phyloP scores from a whole-genome alignment of 306 rosid species.

The Dryas alaskensis region DNA sequence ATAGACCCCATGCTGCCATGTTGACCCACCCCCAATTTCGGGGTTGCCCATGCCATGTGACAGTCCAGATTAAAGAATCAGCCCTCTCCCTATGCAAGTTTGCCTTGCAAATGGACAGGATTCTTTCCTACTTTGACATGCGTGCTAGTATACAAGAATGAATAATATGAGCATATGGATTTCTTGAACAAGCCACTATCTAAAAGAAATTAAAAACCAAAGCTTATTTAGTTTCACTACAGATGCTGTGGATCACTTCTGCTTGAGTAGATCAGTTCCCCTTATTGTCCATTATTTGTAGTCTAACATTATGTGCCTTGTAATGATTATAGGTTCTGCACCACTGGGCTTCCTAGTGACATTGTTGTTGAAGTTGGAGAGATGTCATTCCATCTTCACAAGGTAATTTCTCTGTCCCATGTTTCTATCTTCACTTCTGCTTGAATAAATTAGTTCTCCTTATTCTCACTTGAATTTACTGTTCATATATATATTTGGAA shows the following conservation, averaged over 20 bases:
- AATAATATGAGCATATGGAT: no score
- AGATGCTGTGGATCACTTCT: not conserved
- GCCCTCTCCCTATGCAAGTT: not conserved
- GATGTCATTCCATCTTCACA: slow-evolving; percentile 98
- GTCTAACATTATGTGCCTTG: not conserved
- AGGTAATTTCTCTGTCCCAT: slow-evolving; percentile 43
- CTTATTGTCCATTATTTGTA: not conserved
- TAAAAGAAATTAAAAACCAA: no score
- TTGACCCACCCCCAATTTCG: not conserved
- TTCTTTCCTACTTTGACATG: not conserved
- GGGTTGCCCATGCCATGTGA: not conserved
- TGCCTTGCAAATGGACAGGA: not conserved
- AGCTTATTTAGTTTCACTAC: not conserved
- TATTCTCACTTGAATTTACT: not conserved
- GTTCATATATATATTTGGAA: not conserved
- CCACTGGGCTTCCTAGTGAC: slow-evolving; percentile 96
- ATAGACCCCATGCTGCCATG: not conserved
- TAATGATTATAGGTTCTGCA: slow-evolving; percentile 72
- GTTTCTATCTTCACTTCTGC: slow-evolving; percentile 13
- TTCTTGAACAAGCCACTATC: not conserved
- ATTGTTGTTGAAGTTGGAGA: slow-evolving; percentile 87
- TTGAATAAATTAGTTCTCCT: no score
- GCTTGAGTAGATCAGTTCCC: not conserved
- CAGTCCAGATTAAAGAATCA: not conserved
- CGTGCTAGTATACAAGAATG: not conserved